Evolutionary conservation across 805 yeast species (phyloP).

Genomic region (Wickerhamomyces rabaulensis): DNA sequence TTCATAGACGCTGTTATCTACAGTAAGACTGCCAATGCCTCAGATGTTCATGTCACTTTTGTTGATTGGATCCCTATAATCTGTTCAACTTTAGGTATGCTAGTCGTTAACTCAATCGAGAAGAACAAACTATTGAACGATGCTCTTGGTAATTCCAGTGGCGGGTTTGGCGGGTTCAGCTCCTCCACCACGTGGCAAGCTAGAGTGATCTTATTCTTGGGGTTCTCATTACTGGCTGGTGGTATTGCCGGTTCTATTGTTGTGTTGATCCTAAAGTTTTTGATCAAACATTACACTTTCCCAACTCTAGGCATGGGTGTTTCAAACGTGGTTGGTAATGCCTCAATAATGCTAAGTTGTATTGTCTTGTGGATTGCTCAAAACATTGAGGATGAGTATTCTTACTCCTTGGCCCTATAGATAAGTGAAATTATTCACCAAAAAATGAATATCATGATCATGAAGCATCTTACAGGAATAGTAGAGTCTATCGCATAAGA

Average conservation of each 20-base stretch:
- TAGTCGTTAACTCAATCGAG: slow-evolving; percentile 52
- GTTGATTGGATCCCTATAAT: slow-evolving; percentile 95
- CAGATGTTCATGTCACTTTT: slow-evolving; percentile 80
- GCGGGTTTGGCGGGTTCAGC: slow-evolving; percentile 29
- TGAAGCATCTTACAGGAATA: too few relatives aligned
- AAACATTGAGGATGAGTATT: slow-evolving; percentile 92
- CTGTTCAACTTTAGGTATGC: slow-evolving; percentile 85
- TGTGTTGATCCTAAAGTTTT: slow-evolving; percentile 78
- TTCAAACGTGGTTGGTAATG: slow-evolving; percentile 77
- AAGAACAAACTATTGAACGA: slow-evolving; percentile 35
- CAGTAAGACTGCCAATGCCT: slow-evolving; percentile 79
- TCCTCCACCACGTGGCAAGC: slow-evolving; percentile 85
- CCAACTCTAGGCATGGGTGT: slow-evolving; percentile 96
- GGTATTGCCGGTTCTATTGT: slow-evolving; percentile 91
- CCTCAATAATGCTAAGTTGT: slow-evolving; percentile 82
- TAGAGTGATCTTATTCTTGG: slow-evolving; percentile 80
- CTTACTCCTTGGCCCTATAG: slow-evolving; percentile 79
- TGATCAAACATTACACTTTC: slow-evolving; percentile 70
- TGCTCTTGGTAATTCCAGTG: slow-evolving; percentile 24
- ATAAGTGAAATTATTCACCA: not conserved
- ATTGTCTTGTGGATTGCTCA: slow-evolving; percentile 89
- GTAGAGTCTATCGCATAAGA: not conserved
- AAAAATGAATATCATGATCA: not conserved
- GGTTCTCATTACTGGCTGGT: slow-evolving; percentile 89
- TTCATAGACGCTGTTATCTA: slow-evolving; percentile 85